phyloP scores from a whole-genome alignment of 208 protist species.

The Angomonas deanei region DNA sequence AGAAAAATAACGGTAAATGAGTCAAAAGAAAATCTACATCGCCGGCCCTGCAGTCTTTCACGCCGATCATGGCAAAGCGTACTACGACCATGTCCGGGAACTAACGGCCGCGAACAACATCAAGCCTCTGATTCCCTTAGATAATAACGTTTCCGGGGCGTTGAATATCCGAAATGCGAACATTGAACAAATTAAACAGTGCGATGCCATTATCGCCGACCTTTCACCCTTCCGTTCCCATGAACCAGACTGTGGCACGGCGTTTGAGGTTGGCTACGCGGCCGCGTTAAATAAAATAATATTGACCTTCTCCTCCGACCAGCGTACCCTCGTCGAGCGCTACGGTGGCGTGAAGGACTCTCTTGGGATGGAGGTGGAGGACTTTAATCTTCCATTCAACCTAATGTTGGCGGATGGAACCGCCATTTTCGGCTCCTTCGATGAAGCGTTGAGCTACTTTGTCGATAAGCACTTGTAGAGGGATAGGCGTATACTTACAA shows the following conservation, averaged over 20 bases:
- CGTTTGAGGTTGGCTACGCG: conserved; percentile 82
- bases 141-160: conserved; percentile 35
- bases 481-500: background rate
- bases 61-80: conserved; percentile 41
- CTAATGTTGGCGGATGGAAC: conserved; percentile 67
- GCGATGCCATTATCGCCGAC: conserved; percentile 78
- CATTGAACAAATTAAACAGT: conserved; percentile 64
- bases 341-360: conserved; percentile 42
- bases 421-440: conserved; percentile 58
- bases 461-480: conserved; percentile 12
- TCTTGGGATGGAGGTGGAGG: conserved; percentile 43
- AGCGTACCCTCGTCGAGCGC: conserved; percentile 48
- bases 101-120: conserved; percentile 32
- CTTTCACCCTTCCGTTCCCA: conserved; percentile 74
- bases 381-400: conserved; percentile 78
- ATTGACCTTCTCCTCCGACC: conserved; percentile 53
- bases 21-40: conserved; percentile 76
- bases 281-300: conserved; percentile 60
- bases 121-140: conserved; percentile 50
- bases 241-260: conserved; percentile 72
- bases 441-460: conserved; percentile 57
- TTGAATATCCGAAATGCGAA: conserved; percentile 67
- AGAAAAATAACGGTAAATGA: no score
- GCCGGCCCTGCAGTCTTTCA: conserved; percentile 75
- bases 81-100: conserved; percentile 47